Conservation (phyloP, 768 basidiomycete genomes). For the Amylocystis lapponica region DNA sequence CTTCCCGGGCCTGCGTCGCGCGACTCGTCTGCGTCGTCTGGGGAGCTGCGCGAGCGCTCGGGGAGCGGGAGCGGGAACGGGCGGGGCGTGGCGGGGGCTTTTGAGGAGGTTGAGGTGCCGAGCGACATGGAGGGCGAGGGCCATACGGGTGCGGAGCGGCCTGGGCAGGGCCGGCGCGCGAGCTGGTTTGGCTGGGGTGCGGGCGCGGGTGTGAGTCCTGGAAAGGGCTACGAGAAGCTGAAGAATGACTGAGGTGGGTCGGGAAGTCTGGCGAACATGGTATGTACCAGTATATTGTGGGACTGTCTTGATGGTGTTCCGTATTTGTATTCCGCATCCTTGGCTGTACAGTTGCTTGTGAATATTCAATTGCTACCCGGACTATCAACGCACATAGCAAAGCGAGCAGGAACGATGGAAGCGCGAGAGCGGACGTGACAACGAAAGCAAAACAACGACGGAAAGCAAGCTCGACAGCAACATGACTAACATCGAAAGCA, state of each 20-base stretch:
- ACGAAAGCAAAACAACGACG: neutral
- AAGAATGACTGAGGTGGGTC: constrained; percentile 36
- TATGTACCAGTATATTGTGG: too few relatives aligned
- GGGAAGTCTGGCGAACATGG: too few relatives aligned
- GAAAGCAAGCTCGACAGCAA: neutral
- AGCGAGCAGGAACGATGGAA: neutral
- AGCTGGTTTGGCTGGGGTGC: constrained; percentile 52
- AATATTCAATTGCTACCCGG: too few relatives aligned
- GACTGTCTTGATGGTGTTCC: too few relatives aligned
- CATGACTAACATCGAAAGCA: neutral
- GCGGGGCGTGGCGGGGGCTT: constrained; percentile 24
- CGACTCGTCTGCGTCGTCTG: constrained; percentile 31
- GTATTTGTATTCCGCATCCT: neutral
- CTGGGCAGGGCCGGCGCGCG: constrained; percentile 26
- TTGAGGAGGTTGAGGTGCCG: constrained; percentile 69
- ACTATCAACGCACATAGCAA: too few relatives aligned
- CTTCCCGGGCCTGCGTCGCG: constrained; percentile 31
- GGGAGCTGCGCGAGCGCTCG: constrained; percentile 39
- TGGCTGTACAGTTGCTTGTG: neutral
- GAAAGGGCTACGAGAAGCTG: constrained; percentile 43
- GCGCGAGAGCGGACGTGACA: neutral
- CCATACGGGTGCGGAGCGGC: constrained; percentile 10
- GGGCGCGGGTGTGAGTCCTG: constrained; percentile 19
- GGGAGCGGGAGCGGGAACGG: constrained; percentile 31
- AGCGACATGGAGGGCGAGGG: constrained; percentile 62